Evolutionary conservation across 2,329 filamentous ascomycete genomes (phyloP), one percentile per base, ranked within the genome.

Genomic region (Fusarium sp.): DNA sequence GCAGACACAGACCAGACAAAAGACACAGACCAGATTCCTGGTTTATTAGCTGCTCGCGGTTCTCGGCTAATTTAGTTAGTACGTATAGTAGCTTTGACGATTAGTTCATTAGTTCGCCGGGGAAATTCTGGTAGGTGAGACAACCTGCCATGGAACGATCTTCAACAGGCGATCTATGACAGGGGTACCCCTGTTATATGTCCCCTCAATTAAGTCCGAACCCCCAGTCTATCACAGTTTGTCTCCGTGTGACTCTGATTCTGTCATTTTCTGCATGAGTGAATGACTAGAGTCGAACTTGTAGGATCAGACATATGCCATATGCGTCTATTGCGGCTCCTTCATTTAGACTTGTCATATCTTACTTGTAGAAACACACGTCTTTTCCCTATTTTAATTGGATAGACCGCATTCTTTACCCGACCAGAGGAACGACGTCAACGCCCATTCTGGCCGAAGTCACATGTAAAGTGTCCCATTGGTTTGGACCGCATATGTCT

Each of bases 111-210:
- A 30, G 66, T 41, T 42, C 16, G 18, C 49, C 56, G 37, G 44
- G 48, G 42, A 58, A 41, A 62, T 48, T 34, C 50, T 48, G 26
- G 23, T 51, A 62, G 65, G 45, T 60, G 67, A 64, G 62, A 70
- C 54, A 65, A 54, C 44, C 18, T 37, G 18, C 34, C 34, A 12
- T 37, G 34, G 10, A 37, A 52, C 23, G 49, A 52, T 52, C 49
- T 52, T 42, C 34, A 25, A 10, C 23, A 21, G 34, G 30, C n/a
- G n/a, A 28, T 42, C 9, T 19, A 9, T 10, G 18, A 13, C 49
- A 52, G 49, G 49, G 49, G 10, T 11, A 19, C 14, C 48, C 48
- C 31, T 39, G 48, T 4, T 14, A 26, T 3, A 41, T 39, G 8
- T 4, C 7, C 12, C 23, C 13, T 41, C 21, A 41, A n/a, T 25